Conservation (phyloP, 2,329 filamentous ascomycete species). For the Penicillium sp. region DNA sequence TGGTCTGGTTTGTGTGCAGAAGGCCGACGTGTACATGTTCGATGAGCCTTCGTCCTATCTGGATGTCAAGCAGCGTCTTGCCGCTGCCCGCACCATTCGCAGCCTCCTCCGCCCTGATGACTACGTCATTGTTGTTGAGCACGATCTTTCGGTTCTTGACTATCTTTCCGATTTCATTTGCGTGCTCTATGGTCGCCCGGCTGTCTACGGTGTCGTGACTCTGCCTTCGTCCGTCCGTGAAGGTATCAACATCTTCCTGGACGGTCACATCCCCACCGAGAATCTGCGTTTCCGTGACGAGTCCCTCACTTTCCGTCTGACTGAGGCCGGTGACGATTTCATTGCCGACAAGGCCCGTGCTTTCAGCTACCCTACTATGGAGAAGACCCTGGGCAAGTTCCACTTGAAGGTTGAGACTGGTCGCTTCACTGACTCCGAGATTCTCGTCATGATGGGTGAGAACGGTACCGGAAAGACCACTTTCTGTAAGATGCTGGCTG, state of each 20-base stretch:
- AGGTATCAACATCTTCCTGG: slow-evolving; percentile 99
- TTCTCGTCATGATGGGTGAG: slow-evolving; percentile 99
- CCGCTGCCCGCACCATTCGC: slow-evolving; percentile 87
- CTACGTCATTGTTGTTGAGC: slow-evolving; percentile 98
- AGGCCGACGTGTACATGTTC: slow-evolving; percentile 98
- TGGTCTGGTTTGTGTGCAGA: slow-evolving; percentile 89
- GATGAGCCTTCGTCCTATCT: slow-evolving; percentile 98
- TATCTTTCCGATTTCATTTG: slow-evolving; percentile 99
- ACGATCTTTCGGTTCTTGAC: slow-evolving; percentile 97
- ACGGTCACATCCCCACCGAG: slow-evolving; percentile 96
- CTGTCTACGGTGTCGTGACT: slow-evolving; percentile 96
- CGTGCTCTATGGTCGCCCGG: slow-evolving; percentile 91
- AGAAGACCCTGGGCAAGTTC: slow-evolving; percentile 90
- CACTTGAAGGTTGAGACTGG: slow-evolving; percentile 77
- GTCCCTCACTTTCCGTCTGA: slow-evolving; percentile 90
- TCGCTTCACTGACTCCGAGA: slow-evolving; percentile 95
- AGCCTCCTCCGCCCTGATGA: slow-evolving; percentile 83
- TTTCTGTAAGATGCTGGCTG: slow-evolving; percentile 94
- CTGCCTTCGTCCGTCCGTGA: slow-evolving; percentile 93
- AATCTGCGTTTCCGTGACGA: slow-evolving; percentile 98
- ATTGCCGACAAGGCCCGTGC: slow-evolving; percentile 77
- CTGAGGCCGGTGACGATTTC: slow-evolving; percentile 86
- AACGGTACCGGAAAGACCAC: slow-evolving; percentile 99
- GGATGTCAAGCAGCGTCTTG: slow-evolving; percentile 98
- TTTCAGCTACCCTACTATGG: slow-evolving; percentile 85